Base-by-base conservation (phyloP, 306 rosid species). In the Begonia loranthoides region DNA sequence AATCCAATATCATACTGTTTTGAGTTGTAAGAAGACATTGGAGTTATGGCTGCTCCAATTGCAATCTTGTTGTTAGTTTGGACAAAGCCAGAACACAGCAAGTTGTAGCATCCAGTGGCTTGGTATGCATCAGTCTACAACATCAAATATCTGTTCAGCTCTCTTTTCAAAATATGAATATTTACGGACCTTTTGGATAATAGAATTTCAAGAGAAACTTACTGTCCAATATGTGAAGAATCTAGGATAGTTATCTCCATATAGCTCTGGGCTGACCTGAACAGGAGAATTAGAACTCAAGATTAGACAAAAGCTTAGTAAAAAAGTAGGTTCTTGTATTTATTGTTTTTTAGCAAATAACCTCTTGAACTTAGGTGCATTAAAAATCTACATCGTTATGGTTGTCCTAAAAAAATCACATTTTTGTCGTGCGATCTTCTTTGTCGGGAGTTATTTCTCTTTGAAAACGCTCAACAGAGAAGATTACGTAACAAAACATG, bases 151-250 rank as follows among this genome's bases (percentile, higher is more conserved):
- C 4, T 10, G 47, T 43, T 43, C 15, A 10, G 15, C 13, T 43
- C 47, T 9, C 45, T 41, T 41, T 41, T 15, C 17, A 40, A 54
- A 69, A 56, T 55, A 12, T 22, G 24, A 33, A 60, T 55, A 24
- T 44, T 13, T 41, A 45, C 46, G n/a, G n/a, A 41, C n/a, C 45
- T 9, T 43, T 43, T 43, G 47, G 47, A 43, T 7, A 43, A 10
- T 10, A 43, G 14, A 11, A 43, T 12, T 43, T 28, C 45, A 56
- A 53, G 21, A 56, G 55, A 22, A 51, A 61, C 78, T 67, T 58
- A 78, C 80, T 6, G 80, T 74, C 80, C 80, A 78, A 67, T 78
- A 78, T 36, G 72, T 78, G 62, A 73, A 78, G 67, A 78, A 79
- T 55, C 84, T 70, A 53, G 84, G 71, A 61, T 67, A 60, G 34